phyloP scores from a whole-genome alignment of 176 grass and related monocot genomes.

The Oryza longistaminata region DNA sequence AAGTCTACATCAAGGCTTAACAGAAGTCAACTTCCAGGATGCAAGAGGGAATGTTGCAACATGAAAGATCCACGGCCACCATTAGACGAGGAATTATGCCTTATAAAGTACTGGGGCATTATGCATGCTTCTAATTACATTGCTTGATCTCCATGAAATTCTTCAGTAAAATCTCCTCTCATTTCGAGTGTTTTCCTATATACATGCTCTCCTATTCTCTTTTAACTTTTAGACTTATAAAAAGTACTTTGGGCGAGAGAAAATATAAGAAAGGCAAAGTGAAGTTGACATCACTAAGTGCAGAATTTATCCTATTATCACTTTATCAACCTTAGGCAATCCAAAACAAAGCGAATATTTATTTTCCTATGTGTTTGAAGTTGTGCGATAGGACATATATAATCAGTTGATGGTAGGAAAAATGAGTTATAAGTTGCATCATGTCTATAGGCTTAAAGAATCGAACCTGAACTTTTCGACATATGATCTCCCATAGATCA shows the following conservation, averaged over 20 bases:
- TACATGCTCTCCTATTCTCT: slow-evolving; percentile 6
- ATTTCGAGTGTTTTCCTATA: not conserved
- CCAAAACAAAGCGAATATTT: slow-evolving; percentile 30
- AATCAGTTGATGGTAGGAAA: slow-evolving; percentile 18
- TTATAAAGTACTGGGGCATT: slow-evolving; percentile 35
- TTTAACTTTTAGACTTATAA: slow-evolving; percentile 25
- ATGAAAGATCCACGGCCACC: slow-evolving; percentile 22
- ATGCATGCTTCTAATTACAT: slow-evolving; percentile 35
- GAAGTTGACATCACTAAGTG: slow-evolving; percentile 6
- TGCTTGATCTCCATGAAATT: slow-evolving; percentile 30
- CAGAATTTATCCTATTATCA: slow-evolving; percentile 33
- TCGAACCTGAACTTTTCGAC: slow-evolving; percentile 10
- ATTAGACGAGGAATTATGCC: slow-evolving; percentile 41
- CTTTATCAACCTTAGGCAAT: slow-evolving; percentile 21
- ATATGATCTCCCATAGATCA: too few relatives aligned
- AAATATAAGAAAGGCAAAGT: slow-evolving; percentile 29
- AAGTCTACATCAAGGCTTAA: slow-evolving; percentile 43
- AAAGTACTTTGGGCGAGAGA: not conserved
- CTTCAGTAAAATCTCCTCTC: not conserved
- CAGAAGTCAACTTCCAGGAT: slow-evolving; percentile 55
- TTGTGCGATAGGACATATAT: slow-evolving; percentile 24
- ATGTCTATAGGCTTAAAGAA: not conserved
- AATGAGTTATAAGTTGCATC: slow-evolving; percentile 12
- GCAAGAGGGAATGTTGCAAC: slow-evolving; percentile 39
- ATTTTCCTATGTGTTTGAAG: slow-evolving; percentile 6